phyloP scores from a whole-genome alignment of 2,329 filamentous ascomycete genomes.

The Penicillium palitans region DNA sequence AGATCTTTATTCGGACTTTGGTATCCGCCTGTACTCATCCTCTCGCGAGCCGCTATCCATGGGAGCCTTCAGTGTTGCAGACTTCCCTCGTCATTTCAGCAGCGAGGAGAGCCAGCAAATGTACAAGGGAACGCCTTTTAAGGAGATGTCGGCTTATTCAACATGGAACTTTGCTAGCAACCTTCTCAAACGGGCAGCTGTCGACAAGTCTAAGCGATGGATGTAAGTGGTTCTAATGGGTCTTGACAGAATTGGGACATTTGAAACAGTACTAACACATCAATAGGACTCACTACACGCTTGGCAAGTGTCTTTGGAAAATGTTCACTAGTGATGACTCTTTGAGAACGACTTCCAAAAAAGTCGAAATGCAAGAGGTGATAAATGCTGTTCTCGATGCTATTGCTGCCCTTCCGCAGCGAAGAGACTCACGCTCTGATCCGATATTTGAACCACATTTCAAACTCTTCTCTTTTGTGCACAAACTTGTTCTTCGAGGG shows the following conservation, averaged over 20 bases:
- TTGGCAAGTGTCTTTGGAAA: slow-evolving; percentile 72
- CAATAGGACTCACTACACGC: slow-evolving; percentile 63
- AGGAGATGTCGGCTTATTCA: slow-evolving; percentile 58
- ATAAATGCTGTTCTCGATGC: slow-evolving; percentile 60
- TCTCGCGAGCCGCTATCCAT: slow-evolving; percentile 67
- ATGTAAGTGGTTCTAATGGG: slow-evolving; percentile 47
- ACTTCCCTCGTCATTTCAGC: slow-evolving; percentile 63
- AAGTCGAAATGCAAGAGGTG: slow-evolving; percentile 48
- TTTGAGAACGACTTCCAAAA: slow-evolving; percentile 38
- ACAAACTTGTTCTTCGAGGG: slow-evolving; percentile 70
- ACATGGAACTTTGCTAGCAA: slow-evolving; percentile 66
- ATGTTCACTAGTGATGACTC: slow-evolving; percentile 57
- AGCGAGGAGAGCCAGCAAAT: slow-evolving; percentile 54
- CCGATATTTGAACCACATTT: slow-evolving; percentile 89
- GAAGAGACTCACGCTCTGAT: slow-evolving; percentile 62
- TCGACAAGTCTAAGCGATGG: slow-evolving; percentile 63
- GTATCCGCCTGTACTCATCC: slow-evolving; percentile 66
- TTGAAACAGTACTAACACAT: slow-evolving; percentile 23
- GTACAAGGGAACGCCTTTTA: slow-evolving; percentile 59
- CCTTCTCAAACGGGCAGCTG: slow-evolving; percentile 61
- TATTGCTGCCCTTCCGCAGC: slow-evolving; percentile 61
- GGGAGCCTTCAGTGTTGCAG: slow-evolving; percentile 63
- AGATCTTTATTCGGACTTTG: slow-evolving; percentile 69
- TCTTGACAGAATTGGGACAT: not conserved
- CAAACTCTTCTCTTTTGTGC: slow-evolving; percentile 77